Conservation (phyloP, 192 early-diverging fungal species). For the Piromyces sp. region DNA sequence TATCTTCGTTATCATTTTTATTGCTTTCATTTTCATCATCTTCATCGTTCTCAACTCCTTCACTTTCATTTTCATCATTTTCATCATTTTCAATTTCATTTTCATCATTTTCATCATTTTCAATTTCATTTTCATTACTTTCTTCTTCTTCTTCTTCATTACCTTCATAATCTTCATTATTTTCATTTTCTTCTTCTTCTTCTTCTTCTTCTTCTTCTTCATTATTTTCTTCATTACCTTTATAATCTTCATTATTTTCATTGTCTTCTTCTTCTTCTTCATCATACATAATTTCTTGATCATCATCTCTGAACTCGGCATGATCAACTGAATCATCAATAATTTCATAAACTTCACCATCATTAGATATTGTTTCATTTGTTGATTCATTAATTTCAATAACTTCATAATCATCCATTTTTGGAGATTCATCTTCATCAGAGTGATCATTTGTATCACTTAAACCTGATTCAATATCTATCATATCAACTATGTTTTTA, state of each 20-base stretch:
- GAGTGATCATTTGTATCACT: neutral
- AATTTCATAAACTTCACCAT: neutral
- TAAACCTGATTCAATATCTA: neutral
- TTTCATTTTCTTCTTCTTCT: too few relatives aligned
- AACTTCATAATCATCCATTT: neutral
- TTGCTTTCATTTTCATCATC: neutral
- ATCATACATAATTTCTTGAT: neutral
- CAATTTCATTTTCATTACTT: neutral
- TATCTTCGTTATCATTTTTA: neutral
- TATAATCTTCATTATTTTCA: too few relatives aligned
- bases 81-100: neutral
- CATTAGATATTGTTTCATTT: neutral
- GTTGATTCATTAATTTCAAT: neutral
- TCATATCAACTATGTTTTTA: neutral
- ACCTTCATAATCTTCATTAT: too few relatives aligned
- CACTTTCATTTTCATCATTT: neutral
- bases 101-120: neutral
- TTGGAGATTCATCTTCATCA: neutral
- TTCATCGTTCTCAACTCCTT: neutral
- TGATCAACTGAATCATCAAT: neutral
- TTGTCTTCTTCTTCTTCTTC: too few relatives aligned
- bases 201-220: too few relatives aligned
- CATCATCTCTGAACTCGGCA: neutral
- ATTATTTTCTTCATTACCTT: too few relatives aligned
- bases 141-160: neutral